phyloP scores from a whole-genome alignment of 345 rosid genomes.

The Linum usitatissimum region DNA sequence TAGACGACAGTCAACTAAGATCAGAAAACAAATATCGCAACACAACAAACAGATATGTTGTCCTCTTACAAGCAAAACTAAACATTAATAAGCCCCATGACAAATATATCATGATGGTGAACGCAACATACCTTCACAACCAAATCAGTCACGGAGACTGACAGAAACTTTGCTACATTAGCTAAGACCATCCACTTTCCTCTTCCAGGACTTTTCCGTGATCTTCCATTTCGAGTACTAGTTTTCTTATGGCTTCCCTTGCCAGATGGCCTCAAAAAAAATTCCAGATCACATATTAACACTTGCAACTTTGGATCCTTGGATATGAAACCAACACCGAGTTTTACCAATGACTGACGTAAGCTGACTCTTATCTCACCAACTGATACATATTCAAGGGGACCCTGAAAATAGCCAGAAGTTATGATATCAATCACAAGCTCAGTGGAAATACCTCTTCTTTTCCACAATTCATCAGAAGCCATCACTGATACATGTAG shows the following conservation, averaged over 20 bases:
- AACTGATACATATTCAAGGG: conserved; percentile 78
- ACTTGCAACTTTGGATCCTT: conserved; percentile 87
- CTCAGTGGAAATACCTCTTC: neutral
- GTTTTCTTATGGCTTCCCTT: conserved; percentile 34
- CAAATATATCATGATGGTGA: neutral
- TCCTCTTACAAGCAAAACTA: neutral
- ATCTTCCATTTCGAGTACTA: conserved; percentile 39
- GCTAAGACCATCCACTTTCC: conserved; percentile 95
- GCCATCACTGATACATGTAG: neutral
- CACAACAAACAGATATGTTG: neutral
- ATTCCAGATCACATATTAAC: conserved; percentile 69
- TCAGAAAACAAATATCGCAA: neutral
- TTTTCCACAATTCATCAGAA: neutral
- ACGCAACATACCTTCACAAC: conserved; percentile 55
- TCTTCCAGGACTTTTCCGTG: conserved; percentile 35
- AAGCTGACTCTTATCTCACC: conserved; percentile 86
- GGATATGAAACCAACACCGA: conserved; percentile 81
- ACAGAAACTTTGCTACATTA: conserved; percentile 75
- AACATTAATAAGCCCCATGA: neutral
- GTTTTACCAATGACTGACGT: conserved; percentile 86
- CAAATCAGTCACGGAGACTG: conserved; percentile 77
- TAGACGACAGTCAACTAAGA: neutral
- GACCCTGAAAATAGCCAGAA: conserved; percentile 56
- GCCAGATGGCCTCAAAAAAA: conserved; percentile 65
- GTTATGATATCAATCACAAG: conserved; percentile 3